These are phyloP conservation scores for Diaporthe ilicicola DNA, from an alignment of 2,329 filamentous ascomycete genomes.

Conservation along the genomic window DNA sequence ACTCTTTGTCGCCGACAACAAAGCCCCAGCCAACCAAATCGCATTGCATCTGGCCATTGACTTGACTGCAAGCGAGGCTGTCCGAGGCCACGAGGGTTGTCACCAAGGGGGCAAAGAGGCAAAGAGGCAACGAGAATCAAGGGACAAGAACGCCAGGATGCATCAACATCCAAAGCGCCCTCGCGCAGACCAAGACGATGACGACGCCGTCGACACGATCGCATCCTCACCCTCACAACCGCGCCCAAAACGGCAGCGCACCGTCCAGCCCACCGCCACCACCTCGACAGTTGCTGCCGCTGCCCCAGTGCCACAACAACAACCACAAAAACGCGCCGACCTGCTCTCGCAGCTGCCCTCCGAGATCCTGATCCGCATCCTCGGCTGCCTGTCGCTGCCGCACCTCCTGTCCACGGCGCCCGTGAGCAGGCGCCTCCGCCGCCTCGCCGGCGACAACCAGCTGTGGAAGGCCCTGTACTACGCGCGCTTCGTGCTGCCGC, in stretches of 20 bases:
- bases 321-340: slow-evolving; percentile 57
- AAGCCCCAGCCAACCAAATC: neutral
- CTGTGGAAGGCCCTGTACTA: slow-evolving; percentile 94
- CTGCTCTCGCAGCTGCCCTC: slow-evolving; percentile 80
- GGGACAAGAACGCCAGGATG: neutral
- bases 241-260: slow-evolving; percentile 19
- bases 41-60: neutral
- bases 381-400: slow-evolving; percentile 77
- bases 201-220: neutral
- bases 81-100: neutral
- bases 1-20: slow-evolving; percentile 2
- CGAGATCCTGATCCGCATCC: slow-evolving; percentile 85
- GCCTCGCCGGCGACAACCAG: slow-evolving; percentile 81
- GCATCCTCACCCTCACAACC: neutral
- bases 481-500: slow-evolving; percentile 82
- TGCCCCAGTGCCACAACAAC: neutral
- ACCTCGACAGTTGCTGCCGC: neutral
- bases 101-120: neutral
- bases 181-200: neutral
- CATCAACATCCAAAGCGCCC: slow-evolving; percentile 19
- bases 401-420: slow-evolving; percentile 70
- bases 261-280: neutral
- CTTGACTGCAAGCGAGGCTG: neutral
- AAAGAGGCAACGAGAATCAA: no score
- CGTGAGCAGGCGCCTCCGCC: slow-evolving; percentile 79